Percentiles rank a stretch among this genome's conserved stretches.
These are phyloP conservation scores for Odontarrhena argentea DNA, from an alignment of 345 rosid genomes.

Conservation along the genomic window DNA sequence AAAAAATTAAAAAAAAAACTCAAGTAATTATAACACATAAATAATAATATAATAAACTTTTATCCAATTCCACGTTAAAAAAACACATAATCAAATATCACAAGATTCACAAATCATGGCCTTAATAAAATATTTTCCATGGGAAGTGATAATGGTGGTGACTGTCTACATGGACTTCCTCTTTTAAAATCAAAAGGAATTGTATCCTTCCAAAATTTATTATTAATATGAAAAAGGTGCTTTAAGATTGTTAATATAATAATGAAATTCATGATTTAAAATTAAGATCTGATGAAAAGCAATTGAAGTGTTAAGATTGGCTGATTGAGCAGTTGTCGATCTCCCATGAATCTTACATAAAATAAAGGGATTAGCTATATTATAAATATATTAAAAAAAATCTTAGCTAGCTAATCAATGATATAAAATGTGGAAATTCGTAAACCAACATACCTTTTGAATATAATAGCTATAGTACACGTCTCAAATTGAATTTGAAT, in stretches of 20 bases:
- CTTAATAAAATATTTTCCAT: conserved; percentile 24
- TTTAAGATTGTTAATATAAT: conserved; percentile 17
- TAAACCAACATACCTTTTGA: conserved; percentile 14
- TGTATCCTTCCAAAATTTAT: conserved; percentile 17
- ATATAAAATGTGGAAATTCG: conserved; percentile 35
- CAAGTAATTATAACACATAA: no score
- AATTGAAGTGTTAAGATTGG: conserved; percentile 33
- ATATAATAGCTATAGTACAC: background rate
- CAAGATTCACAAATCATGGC: no score
- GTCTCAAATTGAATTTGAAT: no score
- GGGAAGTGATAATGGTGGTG: conserved; percentile 35
- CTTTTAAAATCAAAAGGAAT: conserved; percentile 30
- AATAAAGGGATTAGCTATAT: background rate
- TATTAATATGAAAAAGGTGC: conserved; percentile 27
- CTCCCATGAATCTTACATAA: conserved; percentile 30
- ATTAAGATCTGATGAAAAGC: conserved; percentile 32
- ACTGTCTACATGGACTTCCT: conserved; percentile 38
- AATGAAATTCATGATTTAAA: conserved; percentile 5
- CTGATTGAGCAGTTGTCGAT: conserved; percentile 40
- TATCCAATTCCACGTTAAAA: no score
- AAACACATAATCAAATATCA: no score
- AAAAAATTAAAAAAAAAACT: no score
- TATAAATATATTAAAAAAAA: background rate
- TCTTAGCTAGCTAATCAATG: conserved; percentile 18
- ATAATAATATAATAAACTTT: no score